Evolutionary conservation across 306 rosid genomes (phyloP).

Genomic region (Quercus wislizeni): DNA sequence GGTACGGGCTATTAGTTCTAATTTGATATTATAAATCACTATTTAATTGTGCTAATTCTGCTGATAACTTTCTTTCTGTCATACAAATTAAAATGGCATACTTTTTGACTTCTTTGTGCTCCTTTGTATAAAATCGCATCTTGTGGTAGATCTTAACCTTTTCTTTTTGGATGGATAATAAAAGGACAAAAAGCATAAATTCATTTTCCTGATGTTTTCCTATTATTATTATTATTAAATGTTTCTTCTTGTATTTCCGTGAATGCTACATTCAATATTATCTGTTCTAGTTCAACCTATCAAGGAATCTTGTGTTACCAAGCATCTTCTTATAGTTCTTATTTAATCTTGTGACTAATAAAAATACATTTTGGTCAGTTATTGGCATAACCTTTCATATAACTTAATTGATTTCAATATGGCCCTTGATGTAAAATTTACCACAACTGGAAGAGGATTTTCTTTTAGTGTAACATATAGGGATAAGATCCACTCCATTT

Average conservation of each 20-base stretch:
- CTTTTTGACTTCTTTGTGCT: no score
- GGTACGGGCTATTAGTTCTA: slow-evolving; percentile 41
- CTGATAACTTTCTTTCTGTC: not conserved
- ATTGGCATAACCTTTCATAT: not conserved
- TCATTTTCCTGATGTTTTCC: no score
- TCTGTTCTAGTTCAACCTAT: not conserved
- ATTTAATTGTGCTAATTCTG: not conserved
- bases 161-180: no score
- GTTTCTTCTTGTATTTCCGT: not conserved
- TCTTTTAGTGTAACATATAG: not conserved
- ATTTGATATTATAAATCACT: not conserved
- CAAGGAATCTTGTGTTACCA: not conserved
- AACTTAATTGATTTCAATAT: not conserved
- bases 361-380: not conserved
- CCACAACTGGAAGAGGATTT: not conserved
- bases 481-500: no score
- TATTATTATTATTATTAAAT: not conserved
- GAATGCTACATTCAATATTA: not conserved
- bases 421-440: not conserved
- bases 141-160: no score
- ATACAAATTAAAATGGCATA: not conserved
- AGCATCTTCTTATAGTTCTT: not conserved
- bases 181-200: no score
- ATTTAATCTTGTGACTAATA: not conserved
- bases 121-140: no score